These are phyloP conservation scores for Avena sativa DNA, from an alignment of 176 grass and related monocot genomes.

Conservation along the genomic window DNA sequence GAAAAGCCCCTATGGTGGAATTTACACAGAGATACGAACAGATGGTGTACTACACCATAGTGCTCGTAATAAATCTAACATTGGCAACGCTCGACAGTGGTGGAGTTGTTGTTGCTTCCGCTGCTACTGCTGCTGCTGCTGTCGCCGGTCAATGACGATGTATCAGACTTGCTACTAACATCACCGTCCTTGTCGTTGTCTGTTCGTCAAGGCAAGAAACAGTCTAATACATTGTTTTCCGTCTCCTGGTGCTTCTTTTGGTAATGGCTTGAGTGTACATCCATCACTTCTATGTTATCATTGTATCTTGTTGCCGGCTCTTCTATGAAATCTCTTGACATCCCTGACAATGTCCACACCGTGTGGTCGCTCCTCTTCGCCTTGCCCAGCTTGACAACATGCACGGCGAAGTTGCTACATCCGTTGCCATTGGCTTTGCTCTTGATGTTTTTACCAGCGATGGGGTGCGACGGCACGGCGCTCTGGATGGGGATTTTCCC, in stretches of 20 bases:
- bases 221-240: background rate
- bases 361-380: constrained; percentile 17
- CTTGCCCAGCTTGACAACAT: background rate
- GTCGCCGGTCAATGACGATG: constrained; percentile 40
- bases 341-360: background rate
- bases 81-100: background rate
- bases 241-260: background rate
- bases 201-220: background rate
- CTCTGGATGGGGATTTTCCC: background rate
- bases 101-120: background rate
- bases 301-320: background rate
- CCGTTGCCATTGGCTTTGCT: background rate
- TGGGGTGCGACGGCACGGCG: background rate
- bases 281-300: background rate
- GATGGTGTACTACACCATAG: too few relatives aligned
- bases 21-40: too few relatives aligned
- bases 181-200: background rate
- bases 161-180: constrained; percentile 28
- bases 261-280: background rate
- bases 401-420: background rate
- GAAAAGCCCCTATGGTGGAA: too few relatives aligned
- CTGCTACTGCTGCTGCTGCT: background rate
- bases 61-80: too few relatives aligned
- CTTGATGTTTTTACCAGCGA: background rate
- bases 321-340: background rate